Evolutionary conservation across 1,139 yeast species (phyloP).

Genomic region (Diutina scorzettiae): DNA sequence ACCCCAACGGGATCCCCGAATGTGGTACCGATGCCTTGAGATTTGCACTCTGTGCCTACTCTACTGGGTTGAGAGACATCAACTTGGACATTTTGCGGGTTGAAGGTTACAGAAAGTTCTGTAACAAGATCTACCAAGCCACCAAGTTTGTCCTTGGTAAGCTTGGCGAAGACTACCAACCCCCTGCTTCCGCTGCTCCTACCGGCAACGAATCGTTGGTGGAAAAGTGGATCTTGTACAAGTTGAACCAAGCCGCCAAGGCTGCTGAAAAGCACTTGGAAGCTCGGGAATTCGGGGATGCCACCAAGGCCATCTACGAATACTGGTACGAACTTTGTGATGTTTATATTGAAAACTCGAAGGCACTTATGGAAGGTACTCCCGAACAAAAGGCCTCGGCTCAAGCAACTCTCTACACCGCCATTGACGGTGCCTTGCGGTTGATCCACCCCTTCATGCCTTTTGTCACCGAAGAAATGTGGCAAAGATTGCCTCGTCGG

Average conservation of each 20-base stretch:
- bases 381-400: slow-evolving; percentile 78
- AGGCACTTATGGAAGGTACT: slow-evolving; percentile 85
- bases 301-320: slow-evolving; percentile 79
- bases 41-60: slow-evolving; percentile 95
- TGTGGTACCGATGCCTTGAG: slow-evolving; percentile 99
- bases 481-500: slow-evolving; percentile 96
- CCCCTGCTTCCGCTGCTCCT: slow-evolving; percentile 49
- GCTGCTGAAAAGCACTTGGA: slow-evolving; percentile 58
- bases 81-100: slow-evolving; percentile 93
- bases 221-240: slow-evolving; percentile 93
- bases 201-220: slow-evolving; percentile 85
- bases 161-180: slow-evolving; percentile 77
- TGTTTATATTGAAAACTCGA: slow-evolving; percentile 95
- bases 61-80: slow-evolving; percentile 98
- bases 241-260: slow-evolving; percentile 61
- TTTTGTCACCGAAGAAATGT: slow-evolving; percentile 89
- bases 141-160: slow-evolving; percentile 93
- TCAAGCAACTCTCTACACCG: slow-evolving; percentile 83
- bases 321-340: slow-evolving; percentile 97
- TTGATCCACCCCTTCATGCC: slow-evolving; percentile 99
- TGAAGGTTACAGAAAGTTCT: slow-evolving; percentile 98
- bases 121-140: slow-evolving; percentile 98
- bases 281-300: slow-evolving; percentile 76
- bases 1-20: slow-evolving; percentile 97
- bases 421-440: slow-evolving; percentile 84